Base-by-base conservation (phyloP, 2,329 filamentous ascomycete genomes). In the Colletotrichum sp. region DNA sequence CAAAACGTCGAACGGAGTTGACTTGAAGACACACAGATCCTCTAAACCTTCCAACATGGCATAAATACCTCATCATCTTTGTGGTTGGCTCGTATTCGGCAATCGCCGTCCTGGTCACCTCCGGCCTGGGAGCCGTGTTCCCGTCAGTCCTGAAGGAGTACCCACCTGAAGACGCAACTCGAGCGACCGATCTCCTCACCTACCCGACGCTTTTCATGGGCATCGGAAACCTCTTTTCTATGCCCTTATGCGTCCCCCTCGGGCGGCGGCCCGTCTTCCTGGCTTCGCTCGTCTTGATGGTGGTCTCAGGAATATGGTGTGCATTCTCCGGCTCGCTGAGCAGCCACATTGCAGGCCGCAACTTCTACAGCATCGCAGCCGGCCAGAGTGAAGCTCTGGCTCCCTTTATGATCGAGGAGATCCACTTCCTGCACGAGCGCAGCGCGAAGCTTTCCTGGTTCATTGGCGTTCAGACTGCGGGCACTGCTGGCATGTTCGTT, bases 221-320 rank as follows among this genome's bases (percentile, higher is more conserved):
- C 36, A 73, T 81, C 16, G 80, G 80, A 4, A 81, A 81, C 71
- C 60, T 84, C 26, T 73, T 84, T 24, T 80, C 81, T 12, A 83
- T 84, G 81, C 83, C 83, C 9, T 71, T 84, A 9, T 79, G 80
- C 9, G 77, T 81, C 10, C 77, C 81, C 7, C 76, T 84, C 24
- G 83, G 83, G 18, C 81, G 83, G 3, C 81, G 83, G 3, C 79
- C 81, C 1, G 79, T 85, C 3, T 82, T 82, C 49, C 79, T 85
- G 8, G 67, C 77, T 6, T 83, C 82, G 3, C 77, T 79, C 18
- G 34, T 81, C 4, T 57, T 84, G 4, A 76, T 83, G 34, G 78
- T 84, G 28, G 76, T 77, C 6, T 78, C 80, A 10, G 78, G 78
- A 1, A 69, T 83, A 28, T 71, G 67, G 67, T 71, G 72, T 36